Percentiles rank a stretch among this genome's conserved stretches.
Conservation (phyloP, 2,329 filamentous ascomycete species). For the Thielaviopsis euricoi region DNA sequence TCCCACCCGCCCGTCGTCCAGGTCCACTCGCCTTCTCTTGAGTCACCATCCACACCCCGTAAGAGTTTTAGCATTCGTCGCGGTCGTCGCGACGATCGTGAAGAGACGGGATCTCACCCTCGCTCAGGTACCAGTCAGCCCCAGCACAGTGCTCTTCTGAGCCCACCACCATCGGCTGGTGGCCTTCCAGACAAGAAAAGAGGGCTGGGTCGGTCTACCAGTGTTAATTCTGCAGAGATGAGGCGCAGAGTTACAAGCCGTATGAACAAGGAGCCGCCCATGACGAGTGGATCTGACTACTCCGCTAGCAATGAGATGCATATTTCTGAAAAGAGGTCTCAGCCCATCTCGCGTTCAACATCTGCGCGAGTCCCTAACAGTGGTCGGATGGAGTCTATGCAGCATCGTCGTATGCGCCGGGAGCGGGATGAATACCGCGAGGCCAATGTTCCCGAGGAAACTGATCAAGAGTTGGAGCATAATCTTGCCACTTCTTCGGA, state of each 20-base stretch:
- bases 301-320: constrained; percentile 41
- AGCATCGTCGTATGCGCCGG: constrained; percentile 54
- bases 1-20: constrained; percentile 59
- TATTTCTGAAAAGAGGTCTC: constrained; percentile 33
- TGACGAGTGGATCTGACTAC: constrained; percentile 66
- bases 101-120: constrained; percentile 28
- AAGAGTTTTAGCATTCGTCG: constrained; percentile 79
- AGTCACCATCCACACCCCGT: constrained; percentile 40
- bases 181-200: constrained; percentile 41
- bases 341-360: constrained; percentile 38
- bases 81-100: constrained; percentile 36
- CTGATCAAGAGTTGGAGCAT: constrained; percentile 51
- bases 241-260: constrained; percentile 40
- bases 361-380: constrained; percentile 71
- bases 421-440: constrained; percentile 60
- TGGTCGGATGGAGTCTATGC: constrained; percentile 78
- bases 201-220: constrained; percentile 70
- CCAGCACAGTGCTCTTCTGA: constrained; percentile 63
- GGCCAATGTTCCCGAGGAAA: constrained; percentile 78
- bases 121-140: constrained; percentile 47
- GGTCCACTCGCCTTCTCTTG: constrained; percentile 60
- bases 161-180: constrained; percentile 50
- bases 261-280: constrained; percentile 46
- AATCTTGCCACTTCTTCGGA: constrained; percentile 42
- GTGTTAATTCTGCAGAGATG: constrained; percentile 77